Evolutionary conservation across 2,329 filamentous ascomycete genomes (phyloP).

Genomic region (Fusarium sp.): DNA sequence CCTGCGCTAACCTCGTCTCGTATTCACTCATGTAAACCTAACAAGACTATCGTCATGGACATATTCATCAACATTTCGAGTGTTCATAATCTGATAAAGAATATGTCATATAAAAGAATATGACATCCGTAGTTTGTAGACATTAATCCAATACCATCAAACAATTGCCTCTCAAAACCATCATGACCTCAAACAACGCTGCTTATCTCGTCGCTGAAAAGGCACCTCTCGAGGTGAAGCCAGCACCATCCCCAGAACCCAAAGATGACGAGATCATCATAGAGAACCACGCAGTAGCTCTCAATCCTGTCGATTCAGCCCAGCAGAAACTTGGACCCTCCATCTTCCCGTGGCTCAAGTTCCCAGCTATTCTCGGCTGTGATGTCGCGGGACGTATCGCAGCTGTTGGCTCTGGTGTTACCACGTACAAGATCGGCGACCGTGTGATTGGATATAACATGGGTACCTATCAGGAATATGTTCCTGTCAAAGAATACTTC

Average conservation of each 20-base stretch:
- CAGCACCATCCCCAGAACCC: background rate
- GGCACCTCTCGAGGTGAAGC: background rate
- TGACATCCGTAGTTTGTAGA: accelerated
- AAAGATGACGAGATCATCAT: slow-evolving; percentile 7
- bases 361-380: slow-evolving; percentile 10
- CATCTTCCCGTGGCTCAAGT: slow-evolving; percentile 17
- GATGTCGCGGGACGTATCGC: slow-evolving; percentile 8
- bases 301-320: slow-evolving; percentile 13
- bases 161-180: background rate
- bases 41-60: background rate
- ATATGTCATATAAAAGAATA: background rate
- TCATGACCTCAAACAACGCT: slow-evolving; percentile 7
- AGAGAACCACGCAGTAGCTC: slow-evolving; percentile 5
- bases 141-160: too few relatives aligned
- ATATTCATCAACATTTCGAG: background rate
- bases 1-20: slow-evolving; percentile 8
- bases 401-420: background rate
- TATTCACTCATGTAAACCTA: background rate
- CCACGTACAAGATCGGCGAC: slow-evolving; percentile 7
- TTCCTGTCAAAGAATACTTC: background rate
- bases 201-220: slow-evolving; percentile 2
- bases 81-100: accelerated
- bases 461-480: slow-evolving; percentile 9
- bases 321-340: slow-evolving; percentile 12
- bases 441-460: background rate